phyloP scores from a whole-genome alignment of 371 early-diverging fungal genomes.

The Apophysomyces variabilis region DNA sequence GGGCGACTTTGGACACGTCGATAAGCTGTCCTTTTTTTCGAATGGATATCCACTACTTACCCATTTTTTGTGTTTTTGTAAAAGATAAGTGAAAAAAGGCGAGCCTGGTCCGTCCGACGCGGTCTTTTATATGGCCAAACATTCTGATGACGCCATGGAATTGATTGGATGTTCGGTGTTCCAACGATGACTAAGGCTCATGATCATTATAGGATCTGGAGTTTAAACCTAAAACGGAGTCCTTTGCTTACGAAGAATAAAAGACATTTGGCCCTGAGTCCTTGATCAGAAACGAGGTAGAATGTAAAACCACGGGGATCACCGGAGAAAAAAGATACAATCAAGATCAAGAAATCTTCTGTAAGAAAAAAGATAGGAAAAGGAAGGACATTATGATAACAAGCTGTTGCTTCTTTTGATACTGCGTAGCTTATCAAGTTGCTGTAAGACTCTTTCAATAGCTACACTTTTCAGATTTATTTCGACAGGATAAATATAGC shows the following conservation, averaged over 20 bases:
- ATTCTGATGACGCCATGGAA: constrained; percentile 6
- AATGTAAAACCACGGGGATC: too few relatives aligned
- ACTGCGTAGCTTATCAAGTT: too few relatives aligned
- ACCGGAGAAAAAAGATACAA: too few relatives aligned
- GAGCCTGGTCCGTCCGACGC: background rate
- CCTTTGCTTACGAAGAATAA: background rate
- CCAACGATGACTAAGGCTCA: background rate
- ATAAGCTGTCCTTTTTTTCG: background rate
- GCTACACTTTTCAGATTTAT: too few relatives aligned
- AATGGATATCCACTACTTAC: constrained; percentile 14
- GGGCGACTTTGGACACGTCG: constrained; percentile 18
- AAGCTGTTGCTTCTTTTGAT: too few relatives aligned
- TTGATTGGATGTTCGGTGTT: constrained; percentile 18
- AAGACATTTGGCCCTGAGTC: too few relatives aligned
- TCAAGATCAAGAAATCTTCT: too few relatives aligned
- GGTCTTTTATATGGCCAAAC: constrained; percentile 19
- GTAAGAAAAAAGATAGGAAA: too few relatives aligned
- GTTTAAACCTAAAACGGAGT: background rate
- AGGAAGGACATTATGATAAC: too few relatives aligned
- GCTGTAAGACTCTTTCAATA: too few relatives aligned
- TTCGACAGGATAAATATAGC: too few relatives aligned
- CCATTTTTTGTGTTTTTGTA: constrained; percentile 25
- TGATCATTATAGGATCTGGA: background rate
- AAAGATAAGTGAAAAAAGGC: constrained; percentile 5
- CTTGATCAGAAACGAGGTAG: too few relatives aligned